Evolutionary conservation across 345 rosid species (phyloP).

Genomic region (Citrus hindsii): DNA sequence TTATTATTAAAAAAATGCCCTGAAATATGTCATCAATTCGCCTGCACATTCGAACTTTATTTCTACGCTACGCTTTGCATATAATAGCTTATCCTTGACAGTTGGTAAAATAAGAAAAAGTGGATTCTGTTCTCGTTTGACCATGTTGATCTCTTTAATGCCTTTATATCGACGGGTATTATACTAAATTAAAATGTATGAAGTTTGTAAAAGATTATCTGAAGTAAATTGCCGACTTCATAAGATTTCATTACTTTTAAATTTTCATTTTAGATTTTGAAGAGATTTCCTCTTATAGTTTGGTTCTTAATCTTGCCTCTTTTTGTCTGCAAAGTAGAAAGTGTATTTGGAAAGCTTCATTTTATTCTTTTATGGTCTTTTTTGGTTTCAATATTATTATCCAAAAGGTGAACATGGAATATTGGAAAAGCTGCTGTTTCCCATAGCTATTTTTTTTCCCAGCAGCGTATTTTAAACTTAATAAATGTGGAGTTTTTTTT

Average conservation of each 20-base stretch:
- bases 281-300: background rate
- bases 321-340: background rate
- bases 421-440: background rate
- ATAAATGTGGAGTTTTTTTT: background rate
- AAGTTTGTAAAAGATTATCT: background rate
- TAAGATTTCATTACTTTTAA: background rate
- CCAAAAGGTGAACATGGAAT: background rate
- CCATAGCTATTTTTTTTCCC: background rate
- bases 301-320: background rate
- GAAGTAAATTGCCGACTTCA: background rate
- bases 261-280: background rate
- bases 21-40: background rate
- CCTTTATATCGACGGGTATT: background rate
- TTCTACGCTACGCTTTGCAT: background rate
- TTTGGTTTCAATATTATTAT: background rate
- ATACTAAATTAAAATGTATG: background rate
- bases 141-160: background rate
- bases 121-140: background rate
- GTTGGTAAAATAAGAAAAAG: background rate
- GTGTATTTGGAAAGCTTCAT: background rate
- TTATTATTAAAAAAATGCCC: background rate
- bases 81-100: too few relatives aligned
- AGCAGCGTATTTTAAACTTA: background rate
- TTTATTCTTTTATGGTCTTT: background rate
- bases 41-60: background rate